phyloP scores from a whole-genome alignment of 2,329 filamentous ascomycete species.

The Calonectria pseudoturangicola region DNA sequence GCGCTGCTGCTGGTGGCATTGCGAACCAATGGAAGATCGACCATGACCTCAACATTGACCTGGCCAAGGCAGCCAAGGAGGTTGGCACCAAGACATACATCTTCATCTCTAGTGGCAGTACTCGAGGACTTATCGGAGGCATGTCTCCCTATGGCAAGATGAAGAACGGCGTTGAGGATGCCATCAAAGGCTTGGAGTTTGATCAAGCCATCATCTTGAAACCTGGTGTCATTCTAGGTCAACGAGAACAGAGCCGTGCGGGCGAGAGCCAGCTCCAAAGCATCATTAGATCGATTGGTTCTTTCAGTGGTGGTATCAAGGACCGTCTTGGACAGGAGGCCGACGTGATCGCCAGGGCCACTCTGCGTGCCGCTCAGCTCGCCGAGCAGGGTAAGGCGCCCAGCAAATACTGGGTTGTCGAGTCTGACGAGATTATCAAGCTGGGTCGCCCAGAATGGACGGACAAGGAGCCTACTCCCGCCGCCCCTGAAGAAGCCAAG shows the following conservation, averaged over 20 bases:
- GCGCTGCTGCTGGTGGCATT: slow-evolving; percentile 82
- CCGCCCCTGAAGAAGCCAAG: slow-evolving; percentile 40
- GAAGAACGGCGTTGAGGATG: slow-evolving; percentile 92
- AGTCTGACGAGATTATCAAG: slow-evolving; percentile 77
- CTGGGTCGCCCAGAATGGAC: slow-evolving; percentile 78
- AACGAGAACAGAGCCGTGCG: slow-evolving; percentile 76
- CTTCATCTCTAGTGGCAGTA: slow-evolving; percentile 79
- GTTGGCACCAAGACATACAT: slow-evolving; percentile 85
- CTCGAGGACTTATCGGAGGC: slow-evolving; percentile 62
- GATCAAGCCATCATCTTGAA: slow-evolving; percentile 84
- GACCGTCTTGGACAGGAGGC: slow-evolving; percentile 84
- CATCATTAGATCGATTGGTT: slow-evolving; percentile 74
- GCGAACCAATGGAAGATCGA: slow-evolving; percentile 91
- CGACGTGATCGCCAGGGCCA: slow-evolving; percentile 81
- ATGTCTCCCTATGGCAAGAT: slow-evolving; percentile 77
- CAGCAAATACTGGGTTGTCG: slow-evolving; percentile 77
- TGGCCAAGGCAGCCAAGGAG: slow-evolving; percentile 84
- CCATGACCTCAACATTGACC: slow-evolving; percentile 87
- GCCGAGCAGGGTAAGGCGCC: slow-evolving; percentile 76
- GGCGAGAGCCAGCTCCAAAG: slow-evolving; percentile 74
- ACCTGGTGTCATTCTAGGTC: slow-evolving; percentile 85
- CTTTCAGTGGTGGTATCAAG: slow-evolving; percentile 72
- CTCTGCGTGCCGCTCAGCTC: slow-evolving; percentile 75
- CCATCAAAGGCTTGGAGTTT: slow-evolving; percentile 82
- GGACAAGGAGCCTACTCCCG: slow-evolving; percentile 30